Base-by-base conservation (phyloP, 1,284 basidiomycete species). In the Pseudomicrostroma phylloplanum region DNA sequence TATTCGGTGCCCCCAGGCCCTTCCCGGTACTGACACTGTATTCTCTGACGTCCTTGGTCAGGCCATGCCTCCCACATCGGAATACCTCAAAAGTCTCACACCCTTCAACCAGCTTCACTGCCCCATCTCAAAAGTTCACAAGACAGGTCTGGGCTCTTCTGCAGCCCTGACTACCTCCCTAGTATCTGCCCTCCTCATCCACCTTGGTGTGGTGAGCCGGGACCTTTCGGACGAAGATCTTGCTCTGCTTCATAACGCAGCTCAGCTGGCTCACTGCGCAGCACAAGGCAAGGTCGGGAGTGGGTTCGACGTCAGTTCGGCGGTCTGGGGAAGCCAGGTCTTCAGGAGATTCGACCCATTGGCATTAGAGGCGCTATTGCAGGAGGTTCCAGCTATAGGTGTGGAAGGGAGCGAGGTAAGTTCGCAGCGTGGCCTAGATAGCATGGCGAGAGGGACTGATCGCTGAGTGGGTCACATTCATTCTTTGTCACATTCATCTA, bases 201-300 rank as follows among this genome's bases (percentile, higher is more conserved):
- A 92, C 73, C 83, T 94, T 62, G 81, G 82, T 46, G 83, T 87
- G 55, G 86, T 91, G 66, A 80, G 85, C 39, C 67, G 64, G 39
- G 36, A 63, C 9, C 80, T n/a, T 79, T 82, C 58, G 80, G 21
- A 65, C 6, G 59, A 62, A 0, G 57, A 57, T 9, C 63, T 76
- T 9, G 74, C 67, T 9, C 58, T 78, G 40, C 87, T 91, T 0
- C 96, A 99, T 81, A 93, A 96, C 73, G 84, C 91, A n/a, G 87
- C 94, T 0, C 96, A 99, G 79, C 93, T 89, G 71, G 87, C 92
- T 3, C 96, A 99, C 80, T 97, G 93, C 73, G 84, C 92, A 30
- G 96, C 96, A 0, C 96, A 99, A 81, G 96, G 96, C 53, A 99
- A 99, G 80, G 88, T 99, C 15, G 96, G 96, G 42, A 91, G 89